phyloP scores from a whole-genome alignment of 805 yeast species.

The Millerozyma acaciae region DNA sequence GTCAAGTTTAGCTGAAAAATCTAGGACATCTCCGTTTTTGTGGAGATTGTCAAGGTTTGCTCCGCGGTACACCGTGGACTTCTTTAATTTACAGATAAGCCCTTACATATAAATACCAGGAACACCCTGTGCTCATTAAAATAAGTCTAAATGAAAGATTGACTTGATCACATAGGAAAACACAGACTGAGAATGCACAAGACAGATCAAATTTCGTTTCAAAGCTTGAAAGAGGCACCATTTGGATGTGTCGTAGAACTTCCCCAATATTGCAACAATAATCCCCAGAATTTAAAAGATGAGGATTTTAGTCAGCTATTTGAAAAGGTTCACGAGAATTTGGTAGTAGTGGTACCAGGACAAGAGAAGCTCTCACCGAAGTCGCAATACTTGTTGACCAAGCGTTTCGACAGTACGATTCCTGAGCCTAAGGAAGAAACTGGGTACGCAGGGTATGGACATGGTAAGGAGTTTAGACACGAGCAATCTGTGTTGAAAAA shows the following conservation, averaged over 20 bases:
- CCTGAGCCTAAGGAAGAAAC: constrained; percentile 34
- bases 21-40: too few species aligned
- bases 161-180: too few species aligned
- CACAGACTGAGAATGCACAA: too few species aligned
- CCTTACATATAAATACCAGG: too few species aligned
- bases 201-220: constrained; percentile 23
- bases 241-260: constrained; percentile 68
- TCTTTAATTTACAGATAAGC: too few species aligned
- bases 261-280: constrained; percentile 63
- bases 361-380: constrained; percentile 67
- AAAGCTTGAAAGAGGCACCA: constrained; percentile 48
- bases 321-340: constrained; percentile 61
- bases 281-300: constrained; percentile 65
- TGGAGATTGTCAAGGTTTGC: too few species aligned
- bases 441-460: constrained; percentile 65
- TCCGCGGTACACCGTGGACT: too few species aligned
- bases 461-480: constrained; percentile 64
- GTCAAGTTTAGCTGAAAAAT: too few species aligned
- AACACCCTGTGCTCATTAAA: too few species aligned
- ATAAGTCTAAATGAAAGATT: too few species aligned
- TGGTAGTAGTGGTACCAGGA: constrained; percentile 71
- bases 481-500: constrained; percentile 62
- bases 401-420: constrained; percentile 70
- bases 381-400: constrained; percentile 73
- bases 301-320: constrained; percentile 60